Evolutionary conservation across 805 yeast species (phyloP).

Genomic region (Cyberlindnera japonica): DNA sequence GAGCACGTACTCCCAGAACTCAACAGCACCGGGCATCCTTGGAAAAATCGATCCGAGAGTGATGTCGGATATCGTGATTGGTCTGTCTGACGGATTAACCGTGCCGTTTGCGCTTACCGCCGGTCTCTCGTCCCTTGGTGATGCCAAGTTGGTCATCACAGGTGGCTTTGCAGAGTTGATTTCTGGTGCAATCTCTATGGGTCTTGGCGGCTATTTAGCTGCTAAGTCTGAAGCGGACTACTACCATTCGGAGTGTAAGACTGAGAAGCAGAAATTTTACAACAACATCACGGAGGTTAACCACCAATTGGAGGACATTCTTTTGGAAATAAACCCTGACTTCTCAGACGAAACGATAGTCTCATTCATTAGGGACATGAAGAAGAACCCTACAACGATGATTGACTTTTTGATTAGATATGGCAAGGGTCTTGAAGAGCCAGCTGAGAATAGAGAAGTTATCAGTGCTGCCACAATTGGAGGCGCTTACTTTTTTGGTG

Average conservation of each 20-base stretch:
- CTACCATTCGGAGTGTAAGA: conserved; percentile 65
- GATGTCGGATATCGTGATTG: conserved; percentile 90
- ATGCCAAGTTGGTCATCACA: conserved; percentile 84
- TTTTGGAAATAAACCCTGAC: conserved; percentile 59
- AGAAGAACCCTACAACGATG: conserved; percentile 70
- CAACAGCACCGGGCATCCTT: conserved; percentile 33
- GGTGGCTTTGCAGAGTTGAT: conserved; percentile 98
- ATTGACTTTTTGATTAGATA: conserved; percentile 82
- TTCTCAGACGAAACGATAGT: conserved; percentile 68
- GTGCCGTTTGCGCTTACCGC: conserved; percentile 99
- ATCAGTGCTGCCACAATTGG: conserved; percentile 91
- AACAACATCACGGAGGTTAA: conserved; percentile 61
- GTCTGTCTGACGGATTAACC: conserved; percentile 91
- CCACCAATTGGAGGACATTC: conserved; percentile 76
- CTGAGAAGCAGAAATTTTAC: conserved; percentile 66
- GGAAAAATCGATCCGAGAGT: conserved; percentile 80
- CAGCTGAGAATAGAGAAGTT: conserved; percentile 86
- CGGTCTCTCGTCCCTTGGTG: conserved; percentile 87
- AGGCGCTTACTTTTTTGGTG: conserved; percentile 83
- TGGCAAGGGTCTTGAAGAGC: conserved; percentile 93
- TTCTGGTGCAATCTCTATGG: conserved; percentile 97
- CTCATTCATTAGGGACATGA: conserved; percentile 72
- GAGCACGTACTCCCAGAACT: conserved; percentile 9
- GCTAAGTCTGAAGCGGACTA: conserved; percentile 85
- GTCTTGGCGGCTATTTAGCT: conserved; percentile 93